Percentiles rank a stretch among this genome's conserved stretches.
Conservation (phyloP, 1,284 basidiomycete genomes). For the Trichosporon coremiiforme region DNA sequence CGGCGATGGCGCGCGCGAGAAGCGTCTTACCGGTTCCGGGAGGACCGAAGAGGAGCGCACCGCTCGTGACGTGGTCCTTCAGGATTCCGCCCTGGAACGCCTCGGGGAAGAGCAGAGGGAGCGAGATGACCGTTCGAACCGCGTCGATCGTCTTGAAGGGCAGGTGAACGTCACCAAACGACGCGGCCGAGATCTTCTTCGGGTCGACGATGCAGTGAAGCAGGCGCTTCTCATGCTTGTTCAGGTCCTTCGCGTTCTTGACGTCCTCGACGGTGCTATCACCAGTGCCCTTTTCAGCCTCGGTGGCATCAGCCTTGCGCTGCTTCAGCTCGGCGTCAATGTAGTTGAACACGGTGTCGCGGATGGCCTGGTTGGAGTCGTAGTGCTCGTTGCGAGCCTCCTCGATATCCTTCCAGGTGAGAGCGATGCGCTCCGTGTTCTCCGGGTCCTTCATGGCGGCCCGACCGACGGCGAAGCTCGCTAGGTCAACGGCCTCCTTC, state of each 20-base stretch:
- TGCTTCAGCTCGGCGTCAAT: constrained; percentile 29
- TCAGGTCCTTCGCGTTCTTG: constrained; percentile 71
- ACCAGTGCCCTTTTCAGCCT: constrained; percentile 21
- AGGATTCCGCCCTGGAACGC: constrained; percentile 90
- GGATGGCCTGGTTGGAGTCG: constrained; percentile 14
- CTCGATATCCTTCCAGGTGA: constrained; percentile 42
- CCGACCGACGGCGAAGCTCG: constrained; percentile 36
- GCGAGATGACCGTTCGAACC: constrained; percentile 83
- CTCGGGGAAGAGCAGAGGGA: constrained; percentile 84
- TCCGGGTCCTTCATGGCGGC: constrained; percentile 20
- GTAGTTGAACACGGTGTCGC: constrained; percentile 14
- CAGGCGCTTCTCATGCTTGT: constrained; percentile 73
- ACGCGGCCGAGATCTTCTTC: constrained; percentile 65
- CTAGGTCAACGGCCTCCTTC: constrained; percentile 39
- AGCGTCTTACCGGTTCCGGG: constrained; percentile 88
- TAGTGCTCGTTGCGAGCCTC: constrained; percentile 25
- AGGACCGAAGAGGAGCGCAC: constrained; percentile 85
- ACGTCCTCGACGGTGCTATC: constrained; percentile 71
- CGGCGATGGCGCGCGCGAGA: constrained; percentile 84
- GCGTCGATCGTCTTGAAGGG: constrained; percentile 82
- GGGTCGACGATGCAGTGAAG: constrained; percentile 81
- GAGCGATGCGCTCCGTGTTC: constrained; percentile 11
- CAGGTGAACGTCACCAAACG: constrained; percentile 83
- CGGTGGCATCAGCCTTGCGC: not conserved
- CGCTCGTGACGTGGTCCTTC: constrained; percentile 84